Percentiles rank a stretch among this genome's conserved stretches.
Conservation (phyloP, 192 early-diverging fungal species). For the Coemansia sp. region DNA sequence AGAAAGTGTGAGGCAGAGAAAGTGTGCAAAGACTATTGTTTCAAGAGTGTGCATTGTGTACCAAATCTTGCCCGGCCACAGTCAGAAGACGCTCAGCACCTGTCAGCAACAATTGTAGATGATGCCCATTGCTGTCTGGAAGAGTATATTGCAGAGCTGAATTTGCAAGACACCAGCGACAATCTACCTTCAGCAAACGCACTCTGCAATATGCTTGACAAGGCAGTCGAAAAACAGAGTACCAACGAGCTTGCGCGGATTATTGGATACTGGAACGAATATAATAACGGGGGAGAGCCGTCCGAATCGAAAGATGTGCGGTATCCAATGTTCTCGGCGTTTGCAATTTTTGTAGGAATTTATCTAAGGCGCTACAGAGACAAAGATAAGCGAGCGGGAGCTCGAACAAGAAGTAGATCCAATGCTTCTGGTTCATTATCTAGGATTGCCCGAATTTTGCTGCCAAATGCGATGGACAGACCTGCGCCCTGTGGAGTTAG, state of each 20-base stretch:
- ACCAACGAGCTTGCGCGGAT: background rate
- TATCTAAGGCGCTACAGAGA: background rate
- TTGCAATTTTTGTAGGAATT: background rate
- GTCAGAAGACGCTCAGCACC: background rate
- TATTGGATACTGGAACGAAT: background rate
- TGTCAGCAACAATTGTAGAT: background rate
- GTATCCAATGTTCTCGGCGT: background rate
- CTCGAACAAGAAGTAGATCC: background rate
- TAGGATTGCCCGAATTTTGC: background rate
- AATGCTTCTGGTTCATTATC: background rate
- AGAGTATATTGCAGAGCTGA: background rate
- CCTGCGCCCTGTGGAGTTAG: background rate
- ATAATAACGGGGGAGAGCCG: too few relatives aligned
- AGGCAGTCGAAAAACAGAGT: background rate
- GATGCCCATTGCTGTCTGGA: background rate
- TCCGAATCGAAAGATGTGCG: background rate
- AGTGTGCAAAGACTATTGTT: background rate
- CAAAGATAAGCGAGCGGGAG: too few relatives aligned
- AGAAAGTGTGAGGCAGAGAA: background rate
- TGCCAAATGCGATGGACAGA: background rate
- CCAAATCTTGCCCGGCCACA: background rate
- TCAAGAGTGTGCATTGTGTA: background rate
- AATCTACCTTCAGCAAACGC: background rate
- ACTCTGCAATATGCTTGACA: background rate
- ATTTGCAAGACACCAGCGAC: background rate